phyloP scores from a whole-genome alignment of 2,329 filamentous ascomycete species.

The Emydomyces testavorans region DNA sequence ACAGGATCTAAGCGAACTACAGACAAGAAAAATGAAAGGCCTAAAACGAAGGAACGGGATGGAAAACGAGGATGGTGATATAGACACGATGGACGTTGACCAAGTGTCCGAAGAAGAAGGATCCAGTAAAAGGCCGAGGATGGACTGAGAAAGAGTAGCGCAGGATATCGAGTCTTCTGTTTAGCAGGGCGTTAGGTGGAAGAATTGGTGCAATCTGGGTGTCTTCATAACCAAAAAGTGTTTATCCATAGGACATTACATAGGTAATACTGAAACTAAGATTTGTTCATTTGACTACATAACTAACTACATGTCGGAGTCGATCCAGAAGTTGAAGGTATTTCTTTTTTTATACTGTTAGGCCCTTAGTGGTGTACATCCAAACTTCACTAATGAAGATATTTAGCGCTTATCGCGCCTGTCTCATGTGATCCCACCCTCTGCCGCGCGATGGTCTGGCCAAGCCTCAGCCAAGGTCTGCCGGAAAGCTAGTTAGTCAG shows the following conservation, averaged over 20 bases:
- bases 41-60: conserved; percentile 69
- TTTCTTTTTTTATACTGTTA: too few relatives aligned
- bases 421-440: too few relatives aligned
- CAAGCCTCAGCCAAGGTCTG: too few relatives aligned
- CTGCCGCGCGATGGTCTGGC: too few relatives aligned
- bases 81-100: conserved; percentile 39
- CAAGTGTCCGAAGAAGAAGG: conserved; percentile 30
- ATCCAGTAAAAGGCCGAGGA: conserved; percentile 24
- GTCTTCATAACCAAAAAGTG: not conserved
- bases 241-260: too few relatives aligned
- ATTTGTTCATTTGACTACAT: too few relatives aligned
- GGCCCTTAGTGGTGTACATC: too few relatives aligned
- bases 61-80: conserved; percentile 43
- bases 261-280: too few relatives aligned
- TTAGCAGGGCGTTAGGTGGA: conserved; percentile 15
- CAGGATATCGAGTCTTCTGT: not conserved
- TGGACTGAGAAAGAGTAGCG: not conserved
- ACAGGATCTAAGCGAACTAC: conserved; percentile 75
- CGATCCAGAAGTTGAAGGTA: too few relatives aligned
- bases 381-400: too few relatives aligned
- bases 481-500: not conserved
- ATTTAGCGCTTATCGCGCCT: too few relatives aligned
- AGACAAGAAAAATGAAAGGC: conserved; percentile 99
- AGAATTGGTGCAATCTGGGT: not conserved
- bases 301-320: too few relatives aligned